A percentile compares a stretch with the other conserved stretches of the same genome.
Evolutionary conservation across 768 basidiomycete species (phyloP).

Genomic region (Albatrellus ellisii): DNA sequence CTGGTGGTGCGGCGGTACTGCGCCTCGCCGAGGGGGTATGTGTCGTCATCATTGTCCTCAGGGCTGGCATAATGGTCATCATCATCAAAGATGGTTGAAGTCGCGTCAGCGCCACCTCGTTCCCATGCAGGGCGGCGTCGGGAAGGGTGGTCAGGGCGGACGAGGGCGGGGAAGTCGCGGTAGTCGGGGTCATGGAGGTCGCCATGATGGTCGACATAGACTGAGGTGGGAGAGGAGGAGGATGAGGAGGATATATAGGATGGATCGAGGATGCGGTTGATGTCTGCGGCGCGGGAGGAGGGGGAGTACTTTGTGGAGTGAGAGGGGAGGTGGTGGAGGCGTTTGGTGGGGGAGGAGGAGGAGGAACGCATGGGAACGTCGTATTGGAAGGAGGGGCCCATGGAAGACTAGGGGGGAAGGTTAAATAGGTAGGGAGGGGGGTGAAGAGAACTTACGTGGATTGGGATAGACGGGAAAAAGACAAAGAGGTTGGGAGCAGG

Average conservation of each 20-base stretch:
- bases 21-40: no score
- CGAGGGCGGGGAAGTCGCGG: conserved; percentile 43
- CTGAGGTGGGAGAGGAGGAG: conserved; percentile 20
- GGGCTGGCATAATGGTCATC: conserved; percentile 5
- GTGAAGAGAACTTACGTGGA: background rate
- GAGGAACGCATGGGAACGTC: conserved; percentile 13
- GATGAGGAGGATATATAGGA: conserved; percentile 33
- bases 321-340: conserved; percentile 52
- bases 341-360: conserved; percentile 31
- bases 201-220: conserved; percentile 48
- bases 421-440: background rate
- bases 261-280: conserved; percentile 53
- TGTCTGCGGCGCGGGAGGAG: conserved; percentile 27
- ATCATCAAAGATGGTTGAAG: conserved; percentile 16
- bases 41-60: conserved; percentile 5
- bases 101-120: conserved; percentile 15
- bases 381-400: conserved; percentile 14
- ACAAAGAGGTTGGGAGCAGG: background rate
- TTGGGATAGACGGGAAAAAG: background rate
- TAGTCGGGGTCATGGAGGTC: conserved; percentile 59
- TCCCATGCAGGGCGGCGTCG: conserved; percentile 24
- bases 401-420: background rate
- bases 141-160: no score
- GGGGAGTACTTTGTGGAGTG: conserved; percentile 22
- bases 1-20: conserved; percentile 3